Percentiles rank a stretch among this genome's conserved stretches.
These are phyloP conservation scores for Suillus cothurnatus DNA, from an alignment of 768 basidiomycete species.

Conservation along the genomic window DNA sequence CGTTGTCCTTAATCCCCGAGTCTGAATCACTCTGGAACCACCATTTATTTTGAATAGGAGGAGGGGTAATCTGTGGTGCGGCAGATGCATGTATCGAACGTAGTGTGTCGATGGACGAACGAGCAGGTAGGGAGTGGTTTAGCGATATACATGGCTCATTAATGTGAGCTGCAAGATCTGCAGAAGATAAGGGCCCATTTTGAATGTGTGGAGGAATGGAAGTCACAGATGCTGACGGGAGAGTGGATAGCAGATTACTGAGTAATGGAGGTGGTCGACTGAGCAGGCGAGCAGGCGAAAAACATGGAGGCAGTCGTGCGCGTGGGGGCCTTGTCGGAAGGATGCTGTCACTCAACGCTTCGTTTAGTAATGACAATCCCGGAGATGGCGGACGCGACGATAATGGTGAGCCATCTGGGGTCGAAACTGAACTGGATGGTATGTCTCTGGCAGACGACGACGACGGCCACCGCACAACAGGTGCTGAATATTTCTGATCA, in stretches of 20 bases:
- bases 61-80: slow-evolving; percentile 30
- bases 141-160: slow-evolving; percentile 26
- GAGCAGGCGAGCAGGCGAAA: slow-evolving; percentile 34
- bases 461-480: slow-evolving; percentile 6
- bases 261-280: slow-evolving; percentile 53
- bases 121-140: slow-evolving; percentile 40
- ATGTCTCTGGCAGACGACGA: slow-evolving; percentile 4
- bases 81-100: slow-evolving; percentile 42
- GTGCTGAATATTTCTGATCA: slow-evolving; percentile 6
- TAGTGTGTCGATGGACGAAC: slow-evolving; percentile 61
- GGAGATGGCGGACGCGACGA: slow-evolving; percentile 39
- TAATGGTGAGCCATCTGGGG: slow-evolving; percentile 9
- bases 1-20: slow-evolving; percentile 38
- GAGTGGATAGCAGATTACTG: slow-evolving; percentile 57
- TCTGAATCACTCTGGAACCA: slow-evolving; percentile 51
- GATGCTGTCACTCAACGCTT: slow-evolving; percentile 46
- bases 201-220: slow-evolving; percentile 26
- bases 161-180: slow-evolving; percentile 21
- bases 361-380: slow-evolving; percentile 42
- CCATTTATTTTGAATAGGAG: slow-evolving; percentile 38
- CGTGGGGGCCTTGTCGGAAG: slow-evolving; percentile 44
- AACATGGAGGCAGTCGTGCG: slow-evolving; percentile 43
- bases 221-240: slow-evolving; percentile 64
- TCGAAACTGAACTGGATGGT: neutral
- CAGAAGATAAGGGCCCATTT: slow-evolving; percentile 11